Conservation (phyloP, 2,329 filamentous ascomycete species). For the Herpotrichia juniperi region DNA sequence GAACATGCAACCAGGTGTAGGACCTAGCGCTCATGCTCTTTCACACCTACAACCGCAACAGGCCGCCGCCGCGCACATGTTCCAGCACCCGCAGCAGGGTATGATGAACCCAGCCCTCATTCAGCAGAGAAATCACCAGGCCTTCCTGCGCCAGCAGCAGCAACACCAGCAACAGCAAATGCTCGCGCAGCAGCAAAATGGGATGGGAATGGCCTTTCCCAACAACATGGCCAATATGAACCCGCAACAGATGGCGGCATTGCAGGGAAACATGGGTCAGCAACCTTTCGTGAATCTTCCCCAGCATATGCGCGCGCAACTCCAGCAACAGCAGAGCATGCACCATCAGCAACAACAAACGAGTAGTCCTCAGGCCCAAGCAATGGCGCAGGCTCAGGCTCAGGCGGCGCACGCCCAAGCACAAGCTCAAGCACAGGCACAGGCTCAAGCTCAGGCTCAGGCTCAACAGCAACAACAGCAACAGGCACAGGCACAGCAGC, state of each 20-base stretch:
- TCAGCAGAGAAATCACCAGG: slow-evolving; percentile 43
- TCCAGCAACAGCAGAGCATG: slow-evolving; percentile 56
- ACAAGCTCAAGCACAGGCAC: slow-evolving; percentile 28
- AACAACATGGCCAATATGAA: slow-evolving; percentile 61
- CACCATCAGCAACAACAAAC: slow-evolving; percentile 39
- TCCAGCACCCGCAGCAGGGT: slow-evolving; percentile 57
- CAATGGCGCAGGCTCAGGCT: slow-evolving; percentile 54
- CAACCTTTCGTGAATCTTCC: slow-evolving; percentile 33
- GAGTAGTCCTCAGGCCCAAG: slow-evolving; percentile 46
- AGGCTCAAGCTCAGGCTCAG: slow-evolving; percentile 45
- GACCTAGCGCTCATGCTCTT: slow-evolving; percentile 70
- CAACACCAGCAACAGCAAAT: slow-evolving; percentile 56
- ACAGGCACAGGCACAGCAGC: slow-evolving; percentile 48
- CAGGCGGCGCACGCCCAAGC: slow-evolving; percentile 38
- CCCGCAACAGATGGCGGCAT: slow-evolving; percentile 36
- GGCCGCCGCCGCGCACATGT: slow-evolving; percentile 53
- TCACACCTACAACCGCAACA: slow-evolving; percentile 73
- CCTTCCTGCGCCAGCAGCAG: slow-evolving; percentile 47
- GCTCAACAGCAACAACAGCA: slow-evolving; percentile 49
- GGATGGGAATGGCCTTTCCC: slow-evolving; percentile 60
- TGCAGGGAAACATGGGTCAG: slow-evolving; percentile 29
- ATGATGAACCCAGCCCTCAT: slow-evolving; percentile 28
- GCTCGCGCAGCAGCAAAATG: slow-evolving; percentile 61
- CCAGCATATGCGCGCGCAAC: slow-evolving; percentile 51
- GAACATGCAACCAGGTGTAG: slow-evolving; percentile 74